phyloP scores from a whole-genome alignment of 768 basidiomycete genomes.

The Sistotremastrum niveocremeum region DNA sequence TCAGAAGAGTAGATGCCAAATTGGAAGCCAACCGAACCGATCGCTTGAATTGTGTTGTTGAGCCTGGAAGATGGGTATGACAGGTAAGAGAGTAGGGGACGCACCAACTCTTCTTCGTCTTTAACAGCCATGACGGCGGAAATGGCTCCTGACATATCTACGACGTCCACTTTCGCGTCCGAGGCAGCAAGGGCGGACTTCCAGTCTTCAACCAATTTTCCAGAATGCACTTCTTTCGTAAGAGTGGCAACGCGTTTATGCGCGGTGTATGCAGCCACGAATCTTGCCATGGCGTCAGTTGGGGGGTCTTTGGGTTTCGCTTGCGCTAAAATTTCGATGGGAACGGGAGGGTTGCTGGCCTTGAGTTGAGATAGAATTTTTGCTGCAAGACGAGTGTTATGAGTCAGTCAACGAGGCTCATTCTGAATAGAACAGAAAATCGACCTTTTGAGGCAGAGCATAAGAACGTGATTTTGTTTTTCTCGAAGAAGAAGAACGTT shows the following conservation, averaged over 20 bases:
- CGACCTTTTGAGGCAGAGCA: slow-evolving; percentile 85
- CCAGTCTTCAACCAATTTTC: slow-evolving; percentile 86
- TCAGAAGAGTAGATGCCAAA: slow-evolving; percentile 75
- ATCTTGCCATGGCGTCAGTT: slow-evolving; percentile 59
- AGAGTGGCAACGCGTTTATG: slow-evolving; percentile 60
- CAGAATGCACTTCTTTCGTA: slow-evolving; percentile 69
- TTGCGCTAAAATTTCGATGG: slow-evolving; percentile 64
- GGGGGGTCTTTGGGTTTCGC: slow-evolving; percentile 70
- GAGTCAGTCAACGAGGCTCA: background rate
- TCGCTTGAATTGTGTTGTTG: slow-evolving; percentile 38
- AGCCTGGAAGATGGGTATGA: too few relatives aligned
- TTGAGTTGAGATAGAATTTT: slow-evolving; percentile 76
- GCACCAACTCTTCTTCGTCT: slow-evolving; percentile 81
- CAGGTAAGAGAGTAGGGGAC: slow-evolving; percentile 14
- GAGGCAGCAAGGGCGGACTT: slow-evolving; percentile 44
- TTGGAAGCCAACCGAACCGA: slow-evolving; percentile 56
- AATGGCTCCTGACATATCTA: slow-evolving; percentile 68
- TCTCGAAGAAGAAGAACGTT: slow-evolving; percentile 74
- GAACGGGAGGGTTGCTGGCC: slow-evolving; percentile 37
- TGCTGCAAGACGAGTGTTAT: slow-evolving; percentile 31
- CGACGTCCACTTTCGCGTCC: slow-evolving; percentile 49
- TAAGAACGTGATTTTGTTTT: slow-evolving; percentile 61
- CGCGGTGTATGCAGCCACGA: slow-evolving; percentile 47
- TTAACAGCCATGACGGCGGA: slow-evolving; percentile 76
- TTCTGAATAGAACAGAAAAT: slow-evolving; percentile 4